These are phyloP conservation scores for Delonix regia DNA, from an alignment of 306 rosid genomes.

Conservation along the genomic window DNA sequence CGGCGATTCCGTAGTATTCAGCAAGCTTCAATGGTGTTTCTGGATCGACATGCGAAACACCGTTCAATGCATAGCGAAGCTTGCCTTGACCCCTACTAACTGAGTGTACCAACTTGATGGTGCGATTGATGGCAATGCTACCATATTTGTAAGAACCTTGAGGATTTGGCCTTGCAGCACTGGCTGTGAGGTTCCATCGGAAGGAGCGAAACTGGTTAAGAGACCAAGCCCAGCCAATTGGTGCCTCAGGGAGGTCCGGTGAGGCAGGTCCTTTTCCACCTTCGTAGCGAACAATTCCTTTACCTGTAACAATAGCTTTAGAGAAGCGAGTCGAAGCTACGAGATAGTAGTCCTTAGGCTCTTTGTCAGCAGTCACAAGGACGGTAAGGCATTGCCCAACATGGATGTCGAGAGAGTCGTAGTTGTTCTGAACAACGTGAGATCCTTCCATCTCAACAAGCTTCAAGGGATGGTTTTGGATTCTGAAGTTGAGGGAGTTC, in stretches of 20 bases:
- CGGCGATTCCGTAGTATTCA: constrained; percentile 49
- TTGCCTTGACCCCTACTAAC: constrained; percentile 48
- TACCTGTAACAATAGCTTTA: constrained; percentile 43
- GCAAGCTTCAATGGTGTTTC: constrained; percentile 84
- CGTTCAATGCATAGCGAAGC: constrained; percentile 75
- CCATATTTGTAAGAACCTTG: constrained; percentile 92
- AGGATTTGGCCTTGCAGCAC: constrained; percentile 97
- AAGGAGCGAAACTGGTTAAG: constrained; percentile 81
- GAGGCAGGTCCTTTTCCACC: constrained; percentile 61
- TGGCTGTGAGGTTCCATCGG: constrained; percentile 86
- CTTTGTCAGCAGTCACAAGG: constrained; percentile 70
- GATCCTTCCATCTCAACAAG: constrained; percentile 92
- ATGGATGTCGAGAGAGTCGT: constrained; percentile 78
- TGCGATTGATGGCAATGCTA: constrained; percentile 67
- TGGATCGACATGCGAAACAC: constrained; percentile 61
- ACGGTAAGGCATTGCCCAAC: constrained; percentile 68
- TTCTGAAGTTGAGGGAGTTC: constrained; percentile 67
- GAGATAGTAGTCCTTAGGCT: constrained; percentile 70
- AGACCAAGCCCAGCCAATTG: constrained; percentile 91
- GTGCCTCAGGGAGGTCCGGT: constrained; percentile 58
- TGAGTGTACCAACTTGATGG: constrained; percentile 61
- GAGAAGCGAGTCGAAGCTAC: constrained; percentile 79
- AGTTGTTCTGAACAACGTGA: constrained; percentile 68
- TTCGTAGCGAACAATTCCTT: constrained; percentile 59
- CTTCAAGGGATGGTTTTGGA: constrained; percentile 70